Evolutionary conservation across 225 moss, liverwort and hornwort genomes (phyloP).

Genomic region (Sphagnum contortum): DNA sequence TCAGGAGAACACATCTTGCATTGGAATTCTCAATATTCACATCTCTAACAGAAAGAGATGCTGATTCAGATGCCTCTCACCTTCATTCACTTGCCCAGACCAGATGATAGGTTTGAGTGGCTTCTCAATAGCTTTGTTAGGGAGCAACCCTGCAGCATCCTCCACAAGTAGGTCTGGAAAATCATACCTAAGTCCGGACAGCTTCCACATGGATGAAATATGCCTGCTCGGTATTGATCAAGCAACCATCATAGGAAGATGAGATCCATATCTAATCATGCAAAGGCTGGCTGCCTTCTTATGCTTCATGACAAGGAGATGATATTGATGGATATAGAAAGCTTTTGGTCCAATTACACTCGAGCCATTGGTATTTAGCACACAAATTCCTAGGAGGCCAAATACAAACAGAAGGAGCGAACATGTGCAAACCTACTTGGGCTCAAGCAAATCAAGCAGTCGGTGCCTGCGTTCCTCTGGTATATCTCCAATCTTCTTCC

Average conservation of each 20-base stretch:
- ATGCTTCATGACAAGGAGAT: not conserved
- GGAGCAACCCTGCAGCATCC: constrained; percentile 57
- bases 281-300: not conserved
- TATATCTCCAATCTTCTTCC: constrained; percentile 98
- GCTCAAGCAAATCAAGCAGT: constrained; percentile 69
- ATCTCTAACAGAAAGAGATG: no score
- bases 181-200: constrained; percentile 70
- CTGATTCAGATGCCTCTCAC: constrained; percentile 12
- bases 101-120: constrained; percentile 49
- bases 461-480: constrained; percentile 93
- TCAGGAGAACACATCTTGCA: no score
- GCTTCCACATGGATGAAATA: constrained; percentile 86
- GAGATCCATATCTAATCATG: no score
- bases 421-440: constrained; percentile 32
- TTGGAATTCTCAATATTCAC: no score
- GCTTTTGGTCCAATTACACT: no score
- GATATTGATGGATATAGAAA: no score
- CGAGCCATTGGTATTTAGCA: no score
- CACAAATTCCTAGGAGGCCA: no score
- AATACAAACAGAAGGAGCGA: no score
- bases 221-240: constrained; percentile 33
- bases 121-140: constrained; percentile 19
- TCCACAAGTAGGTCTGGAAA: constrained; percentile 53
- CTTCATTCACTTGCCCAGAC: constrained; percentile 76
- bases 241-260: no score